A percentile compares a stretch with the other conserved stretches of the same genome.
Evolutionary conservation across 352 stramenopile genomes (phyloP).

Genomic region (Hyaloperonospora brassicae): DNA sequence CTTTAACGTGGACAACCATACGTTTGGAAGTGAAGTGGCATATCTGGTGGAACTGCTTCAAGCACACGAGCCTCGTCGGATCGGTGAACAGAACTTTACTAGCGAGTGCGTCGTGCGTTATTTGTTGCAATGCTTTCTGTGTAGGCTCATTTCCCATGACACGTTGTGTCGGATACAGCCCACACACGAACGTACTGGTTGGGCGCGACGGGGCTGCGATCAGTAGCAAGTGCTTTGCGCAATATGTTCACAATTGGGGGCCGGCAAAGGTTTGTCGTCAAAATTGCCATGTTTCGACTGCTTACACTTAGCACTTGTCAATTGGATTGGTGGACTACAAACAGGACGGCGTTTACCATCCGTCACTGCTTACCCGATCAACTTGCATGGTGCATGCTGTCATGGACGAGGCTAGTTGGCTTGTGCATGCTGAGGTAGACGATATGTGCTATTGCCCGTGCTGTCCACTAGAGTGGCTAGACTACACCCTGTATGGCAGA

Average conservation of each 20-base stretch:
- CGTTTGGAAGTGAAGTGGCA: constrained; percentile 58
- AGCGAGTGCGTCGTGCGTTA: constrained; percentile 52
- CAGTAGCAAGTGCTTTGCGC: constrained; percentile 57
- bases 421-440: constrained; percentile 33
- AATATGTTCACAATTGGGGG: constrained; percentile 74
- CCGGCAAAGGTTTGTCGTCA: constrained; percentile 28
- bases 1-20: constrained; percentile 82
- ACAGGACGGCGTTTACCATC: constrained; percentile 50
- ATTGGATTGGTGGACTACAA: neutral
- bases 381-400: constrained; percentile 31
- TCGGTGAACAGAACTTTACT: constrained; percentile 58
- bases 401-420: constrained; percentile 13
- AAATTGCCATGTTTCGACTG: neutral
- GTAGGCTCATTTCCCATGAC: neutral
- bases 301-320: neutral
- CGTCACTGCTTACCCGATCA: constrained; percentile 42
- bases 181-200: constrained; percentile 68
- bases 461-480: constrained; percentile 73
- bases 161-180: constrained; percentile 27
- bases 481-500: constrained; percentile 76
- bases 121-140: neutral
- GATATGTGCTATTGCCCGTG: constrained; percentile 74
- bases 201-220: constrained; percentile 69
- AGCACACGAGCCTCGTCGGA: constrained; percentile 33
- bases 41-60: constrained; percentile 50